Base-by-base conservation (phyloP, 1,284 basidiomycete species). In the Ceratobasidium sp. region DNA sequence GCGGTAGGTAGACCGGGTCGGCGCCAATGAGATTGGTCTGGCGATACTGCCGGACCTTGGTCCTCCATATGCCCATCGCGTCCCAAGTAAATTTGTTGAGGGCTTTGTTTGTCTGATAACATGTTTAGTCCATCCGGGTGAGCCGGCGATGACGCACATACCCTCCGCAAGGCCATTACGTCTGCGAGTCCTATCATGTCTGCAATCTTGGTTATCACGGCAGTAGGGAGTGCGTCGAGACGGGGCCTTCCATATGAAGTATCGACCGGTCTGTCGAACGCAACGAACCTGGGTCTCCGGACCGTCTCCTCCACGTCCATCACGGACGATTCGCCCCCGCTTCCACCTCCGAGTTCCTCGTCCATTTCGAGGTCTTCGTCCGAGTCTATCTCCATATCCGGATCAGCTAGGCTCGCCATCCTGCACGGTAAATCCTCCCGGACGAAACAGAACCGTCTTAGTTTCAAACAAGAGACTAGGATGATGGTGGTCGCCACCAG, bases 401-500 rank as follows among this genome's bases (percentile, higher is more conserved):
- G 50, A 53, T 53, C 50, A 53, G 28, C 50, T 30, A 53, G 26
- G 50, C 12, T 32, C 28, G 50, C 50, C 50, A 53, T 53, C 23
- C 12, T 53, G 50, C 26, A 53, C 50, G 50, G 50, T 53, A 30
- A 53, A n/a, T 30, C 21, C 50, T 28, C 10, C 50, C 21, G 14
- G 14, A n/a, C 50, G 50, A 53, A 53, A 53, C 50, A 53, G 26
- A 28, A 53, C 12, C 12, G 50, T 53, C 50, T 53, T 53, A 30
- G 50, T 53, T 53, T 53, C 50, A 53, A 58, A 58, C 55, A 58
- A 30, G n/a, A 9, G 55, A 18, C n/a, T 2, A 57, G 26, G 26
- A n/a, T 48, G 18, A n/a, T 36, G 50, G 65, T 69, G 65, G 65
- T 57, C 34, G 52, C 36, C 65, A 43, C 46, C 21, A 43, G 32